Evolutionary conservation across 805 yeast genomes (phyloP), one percentile per base, ranked within the genome.

Genomic region (Yueomyces sinensis): DNA sequence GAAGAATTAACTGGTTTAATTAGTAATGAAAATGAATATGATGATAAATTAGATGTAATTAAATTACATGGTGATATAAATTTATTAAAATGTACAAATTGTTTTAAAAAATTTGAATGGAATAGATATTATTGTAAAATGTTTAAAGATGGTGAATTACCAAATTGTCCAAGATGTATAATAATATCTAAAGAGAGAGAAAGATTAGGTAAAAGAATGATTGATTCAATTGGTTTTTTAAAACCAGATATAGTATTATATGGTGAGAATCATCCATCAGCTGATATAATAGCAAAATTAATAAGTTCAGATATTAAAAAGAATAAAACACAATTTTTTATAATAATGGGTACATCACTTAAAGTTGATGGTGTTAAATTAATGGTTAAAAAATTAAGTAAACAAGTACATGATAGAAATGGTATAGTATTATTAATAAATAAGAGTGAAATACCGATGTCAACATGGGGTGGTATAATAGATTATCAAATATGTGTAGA

Each of bases 261-360:
- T 54, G 96, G 96, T 2, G 97, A 89, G 51, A 77, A 86, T 47
- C 97, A 89, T 56, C 95, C 95, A 1, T 73, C 74, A 41, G 75
- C 86, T 4, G 95, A 83, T 40, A 59, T 65, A n/a, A 74, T 89
- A 29, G 80, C 93, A 2, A 67, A 66, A 32, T 84, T 86, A 6
- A 58, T 82, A 28, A 67, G 63, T 33, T 63, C 68, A 16, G 97
- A 89, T 58, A 49, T 83, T 38, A 32, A 35, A 4, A 65, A 62
- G 39, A 61, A 70, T 30, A 66, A 62, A 39, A 94, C 95, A 0
- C 94, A 86, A 49, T 52, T 82, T 40, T 65, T 91, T 32, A 58
- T 89, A n/a, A 80, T 89, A 9, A 76, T 83, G 70, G 98, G 98
- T 0, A 91, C 98, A 0, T 83, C 95, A 4, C 63, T 91, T 29